phyloP scores from a whole-genome alignment of 371 early-diverging fungal species.

The Chytridiales sp. region DNA sequence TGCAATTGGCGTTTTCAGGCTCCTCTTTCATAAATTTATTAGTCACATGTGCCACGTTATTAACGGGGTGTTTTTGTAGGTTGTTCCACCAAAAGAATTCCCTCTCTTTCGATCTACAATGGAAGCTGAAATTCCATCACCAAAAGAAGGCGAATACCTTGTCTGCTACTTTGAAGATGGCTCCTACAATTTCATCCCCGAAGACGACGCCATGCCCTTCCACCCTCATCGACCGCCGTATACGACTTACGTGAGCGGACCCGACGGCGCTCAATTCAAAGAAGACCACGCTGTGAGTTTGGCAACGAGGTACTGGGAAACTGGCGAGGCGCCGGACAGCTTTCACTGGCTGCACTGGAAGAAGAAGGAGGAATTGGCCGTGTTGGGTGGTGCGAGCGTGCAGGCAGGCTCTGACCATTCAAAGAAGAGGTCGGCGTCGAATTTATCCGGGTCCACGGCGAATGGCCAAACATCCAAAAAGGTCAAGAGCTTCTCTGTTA shows the following conservation, averaged over 20 bases:
- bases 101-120: slow-evolving; percentile 40
- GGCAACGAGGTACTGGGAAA: slow-evolving; percentile 51
- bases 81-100: slow-evolving; percentile 52
- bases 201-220: slow-evolving; percentile 49
- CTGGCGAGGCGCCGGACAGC: slow-evolving; percentile 41
- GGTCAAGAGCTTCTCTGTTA: no score
- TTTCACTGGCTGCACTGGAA: slow-evolving; percentile 46
- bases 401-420: no score
- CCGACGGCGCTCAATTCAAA: slow-evolving; percentile 41
- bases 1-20: neutral
- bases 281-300: slow-evolving; percentile 51
- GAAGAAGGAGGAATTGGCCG: neutral
- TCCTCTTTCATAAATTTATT: no score
- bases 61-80: slow-evolving; percentile 37
- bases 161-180: slow-evolving; percentile 64
- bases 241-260: slow-evolving; percentile 42
- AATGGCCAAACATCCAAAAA: no score
- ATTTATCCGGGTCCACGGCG: no score
- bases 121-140: slow-evolving; percentile 40
- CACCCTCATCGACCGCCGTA: slow-evolving; percentile 46
- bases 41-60: no score
- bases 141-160: slow-evolving; percentile 50
- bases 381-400: no score
- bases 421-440: no score
- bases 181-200: slow-evolving; percentile 52